phyloP scores from a whole-genome alignment of 768 basidiomycete species.

The Naganishia kalamii region DNA sequence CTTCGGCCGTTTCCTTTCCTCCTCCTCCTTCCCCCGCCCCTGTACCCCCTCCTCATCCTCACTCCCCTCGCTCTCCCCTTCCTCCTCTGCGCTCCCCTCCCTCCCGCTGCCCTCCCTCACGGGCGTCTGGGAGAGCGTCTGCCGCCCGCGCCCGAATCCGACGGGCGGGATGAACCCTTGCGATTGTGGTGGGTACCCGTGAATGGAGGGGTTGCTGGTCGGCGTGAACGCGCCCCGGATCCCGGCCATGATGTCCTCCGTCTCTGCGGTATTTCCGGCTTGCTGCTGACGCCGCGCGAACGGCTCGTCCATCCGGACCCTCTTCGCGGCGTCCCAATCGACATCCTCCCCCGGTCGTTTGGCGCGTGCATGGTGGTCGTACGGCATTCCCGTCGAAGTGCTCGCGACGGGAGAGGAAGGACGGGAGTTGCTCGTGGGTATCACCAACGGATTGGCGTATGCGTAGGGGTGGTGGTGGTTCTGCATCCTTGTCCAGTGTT shows the following conservation, averaged over 20 bases:
- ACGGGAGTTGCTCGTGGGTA: slow-evolving; percentile 19
- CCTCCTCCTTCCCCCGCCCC: slow-evolving; percentile 12
- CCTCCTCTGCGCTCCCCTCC: background rate
- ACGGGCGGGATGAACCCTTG: too few species aligned
- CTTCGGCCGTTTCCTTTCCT: slow-evolving; percentile 37
- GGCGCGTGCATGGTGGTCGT: background rate
- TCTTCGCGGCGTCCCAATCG: background rate
- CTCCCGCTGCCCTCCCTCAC: too few species aligned
- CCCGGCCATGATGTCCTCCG: slow-evolving; percentile 10
- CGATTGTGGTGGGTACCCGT: too few species aligned
- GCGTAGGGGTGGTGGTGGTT: too few species aligned
- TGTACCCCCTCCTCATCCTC: background rate
- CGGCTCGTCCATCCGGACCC: background rate
- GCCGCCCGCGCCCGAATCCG: too few species aligned
- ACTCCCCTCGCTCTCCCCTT: background rate
- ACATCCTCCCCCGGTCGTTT: slow-evolving; percentile 2
- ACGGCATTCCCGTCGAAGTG: background rate
- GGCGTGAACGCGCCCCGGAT: background rate
- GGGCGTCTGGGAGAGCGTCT: background rate
- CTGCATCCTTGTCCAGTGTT: too few species aligned
- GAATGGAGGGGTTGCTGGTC: too few species aligned
- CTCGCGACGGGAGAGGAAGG: background rate
- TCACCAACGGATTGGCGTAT: background rate
- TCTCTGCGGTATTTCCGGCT: background rate
- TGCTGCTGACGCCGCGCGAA: background rate